Percentiles rank a stretch among this genome's conserved stretches.
Conservation (phyloP, 306 rosid species). For the Urtica urens region DNA sequence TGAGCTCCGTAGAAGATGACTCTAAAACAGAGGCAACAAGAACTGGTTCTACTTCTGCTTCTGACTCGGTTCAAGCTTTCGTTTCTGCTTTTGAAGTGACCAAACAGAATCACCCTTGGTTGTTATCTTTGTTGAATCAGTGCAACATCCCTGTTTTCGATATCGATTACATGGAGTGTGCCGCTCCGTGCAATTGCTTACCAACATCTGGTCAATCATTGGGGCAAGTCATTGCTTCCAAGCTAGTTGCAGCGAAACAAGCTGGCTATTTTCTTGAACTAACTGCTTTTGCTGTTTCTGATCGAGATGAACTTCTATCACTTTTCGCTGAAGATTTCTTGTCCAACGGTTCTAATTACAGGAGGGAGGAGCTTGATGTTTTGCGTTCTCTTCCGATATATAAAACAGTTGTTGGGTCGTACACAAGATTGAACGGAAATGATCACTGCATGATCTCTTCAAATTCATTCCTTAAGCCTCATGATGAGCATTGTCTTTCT, state of each 20-base stretch:
- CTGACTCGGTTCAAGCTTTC: constrained; percentile 38
- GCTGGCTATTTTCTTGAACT: constrained; percentile 80
- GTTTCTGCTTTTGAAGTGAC: constrained; percentile 50
- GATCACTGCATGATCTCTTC: constrained; percentile 82
- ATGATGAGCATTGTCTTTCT: constrained; percentile 67
- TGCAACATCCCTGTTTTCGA: constrained; percentile 88
- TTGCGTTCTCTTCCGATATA: constrained; percentile 76
- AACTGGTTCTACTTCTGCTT: constrained; percentile 30
- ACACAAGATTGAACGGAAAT: constrained; percentile 51
- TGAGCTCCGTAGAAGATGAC: constrained; percentile 18
- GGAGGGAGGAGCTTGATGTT: constrained; percentile 63
- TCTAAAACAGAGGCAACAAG: constrained; percentile 35
- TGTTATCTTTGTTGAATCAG: constrained; percentile 69
- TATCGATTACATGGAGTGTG: constrained; percentile 58
- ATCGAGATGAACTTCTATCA: constrained; percentile 63
- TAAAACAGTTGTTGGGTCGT: constrained; percentile 81
- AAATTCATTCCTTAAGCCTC: constrained; percentile 67
- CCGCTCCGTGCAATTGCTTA: constrained; percentile 52
- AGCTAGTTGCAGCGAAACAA: constrained; percentile 72
- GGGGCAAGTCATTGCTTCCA: constrained; percentile 79
- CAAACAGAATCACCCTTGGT: constrained; percentile 65
- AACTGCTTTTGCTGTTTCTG: constrained; percentile 45
- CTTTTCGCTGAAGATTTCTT: constrained; percentile 61
- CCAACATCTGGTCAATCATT: constrained; percentile 49
- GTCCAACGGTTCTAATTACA: constrained; percentile 36